Percentiles rank a stretch among this genome's conserved stretches.
Conservation (phyloP, 106 monocot genomes). For the Apostasia shenzhenica region DNA sequence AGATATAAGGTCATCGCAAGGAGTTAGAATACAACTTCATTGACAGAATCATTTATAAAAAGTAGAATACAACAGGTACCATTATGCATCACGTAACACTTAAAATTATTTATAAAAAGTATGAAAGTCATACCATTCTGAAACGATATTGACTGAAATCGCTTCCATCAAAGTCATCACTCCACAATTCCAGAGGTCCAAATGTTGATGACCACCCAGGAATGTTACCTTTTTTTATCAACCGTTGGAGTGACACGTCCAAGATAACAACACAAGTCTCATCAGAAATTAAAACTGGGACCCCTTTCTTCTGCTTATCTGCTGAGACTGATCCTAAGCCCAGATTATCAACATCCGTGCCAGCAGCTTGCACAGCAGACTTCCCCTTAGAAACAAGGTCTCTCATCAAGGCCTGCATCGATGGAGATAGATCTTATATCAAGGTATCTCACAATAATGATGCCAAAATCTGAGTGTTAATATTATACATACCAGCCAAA, state of each 20-base stretch:
- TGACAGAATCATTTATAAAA: no score
- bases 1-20: no score
- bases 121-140: slow-evolving; percentile 48
- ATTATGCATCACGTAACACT: not conserved
- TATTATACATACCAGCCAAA: slow-evolving; percentile 78
- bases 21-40: no score
- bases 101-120: not conserved
- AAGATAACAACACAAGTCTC: slow-evolving; percentile 66
- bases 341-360: slow-evolving; percentile 19
- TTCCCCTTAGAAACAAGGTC: slow-evolving; percentile 49
- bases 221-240: slow-evolving; percentile 65
- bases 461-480: not conserved
- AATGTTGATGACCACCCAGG: slow-evolving; percentile 8
- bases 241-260: slow-evolving; percentile 72
- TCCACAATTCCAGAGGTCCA: slow-evolving; percentile 74
- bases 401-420: slow-evolving; percentile 58
- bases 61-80: no score
- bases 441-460: not conserved
- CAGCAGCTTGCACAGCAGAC: slow-evolving; percentile 22
- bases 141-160: slow-evolving; percentile 93
- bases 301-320: slow-evolving; percentile 53
- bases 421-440: slow-evolving; percentile 1
- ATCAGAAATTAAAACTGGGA: slow-evolving; percentile 46
- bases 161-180: slow-evolving; percentile 75
- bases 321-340: slow-evolving; percentile 16